Conservation (phyloP, 257 asterid species). For the Nemophila menziesii region DNA sequence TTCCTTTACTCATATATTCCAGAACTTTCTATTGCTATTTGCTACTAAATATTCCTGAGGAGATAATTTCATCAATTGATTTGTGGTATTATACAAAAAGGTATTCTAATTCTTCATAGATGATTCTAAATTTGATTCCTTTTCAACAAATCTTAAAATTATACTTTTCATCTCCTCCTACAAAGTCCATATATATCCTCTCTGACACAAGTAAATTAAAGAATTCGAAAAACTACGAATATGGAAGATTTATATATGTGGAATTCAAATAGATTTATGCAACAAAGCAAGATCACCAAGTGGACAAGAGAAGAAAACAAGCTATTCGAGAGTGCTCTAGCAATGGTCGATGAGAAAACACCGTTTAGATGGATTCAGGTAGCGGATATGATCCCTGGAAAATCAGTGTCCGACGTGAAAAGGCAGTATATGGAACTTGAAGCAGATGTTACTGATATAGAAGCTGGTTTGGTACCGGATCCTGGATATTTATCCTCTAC, state of each 20-base stretch:
- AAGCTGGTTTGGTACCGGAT: slow-evolving; percentile 58
- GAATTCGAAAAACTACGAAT: too few species aligned
- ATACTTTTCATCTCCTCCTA: slow-evolving; percentile 10
- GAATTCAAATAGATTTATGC: slow-evolving; percentile 27
- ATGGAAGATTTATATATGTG: slow-evolving; percentile 41
- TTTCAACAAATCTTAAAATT: slow-evolving; percentile 20
- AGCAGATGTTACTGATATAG: slow-evolving; percentile 62
- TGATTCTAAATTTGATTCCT: slow-evolving; percentile 16
- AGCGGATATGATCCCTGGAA: slow-evolving; percentile 61
- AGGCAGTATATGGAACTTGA: slow-evolving; percentile 50
- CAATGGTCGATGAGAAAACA: slow-evolving; percentile 45
- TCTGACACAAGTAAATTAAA: neutral
- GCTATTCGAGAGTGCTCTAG: slow-evolving; percentile 66
- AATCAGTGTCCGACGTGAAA: slow-evolving; percentile 60
- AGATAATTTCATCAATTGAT: too few species aligned
- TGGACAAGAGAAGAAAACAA: slow-evolving; percentile 84
- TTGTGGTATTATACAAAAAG: slow-evolving; percentile 17
- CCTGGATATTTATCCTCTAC: slow-evolving; percentile 45
- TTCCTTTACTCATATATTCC: neutral
- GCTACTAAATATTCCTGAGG: slow-evolving; percentile 16
- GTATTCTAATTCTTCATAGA: slow-evolving; percentile 36
- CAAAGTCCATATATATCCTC: neutral
- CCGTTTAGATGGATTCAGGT: slow-evolving; percentile 64
- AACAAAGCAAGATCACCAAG: slow-evolving; percentile 18
- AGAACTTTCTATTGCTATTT: too few species aligned